phyloP scores from a whole-genome alignment of 164 flowering plant genomes.

The Vitis rupestris region DNA sequence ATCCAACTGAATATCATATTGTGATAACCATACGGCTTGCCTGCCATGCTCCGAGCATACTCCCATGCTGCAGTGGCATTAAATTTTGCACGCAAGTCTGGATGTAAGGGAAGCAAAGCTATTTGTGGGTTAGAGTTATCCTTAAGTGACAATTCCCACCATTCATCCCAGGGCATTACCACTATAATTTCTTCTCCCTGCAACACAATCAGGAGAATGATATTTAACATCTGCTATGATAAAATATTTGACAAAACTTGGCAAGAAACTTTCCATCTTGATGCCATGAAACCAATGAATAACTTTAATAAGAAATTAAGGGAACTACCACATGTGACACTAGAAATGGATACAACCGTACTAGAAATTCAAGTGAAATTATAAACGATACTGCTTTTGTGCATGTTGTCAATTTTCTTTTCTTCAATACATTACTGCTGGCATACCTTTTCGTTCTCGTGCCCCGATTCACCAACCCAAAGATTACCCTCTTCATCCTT shows the following conservation, averaged over 20 bases:
- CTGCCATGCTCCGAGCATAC: conserved; percentile 90
- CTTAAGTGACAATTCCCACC: conserved; percentile 90
- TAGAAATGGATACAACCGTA: too few species aligned
- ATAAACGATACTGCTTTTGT: neutral
- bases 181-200: conserved; percentile 99
- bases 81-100: conserved; percentile 77
- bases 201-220: conserved; percentile 13
- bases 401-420: neutral
- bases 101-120: conserved; percentile 92
- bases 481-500: conserved; percentile 90
- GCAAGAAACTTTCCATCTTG: too few species aligned
- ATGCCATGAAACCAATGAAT: neutral
- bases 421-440: neutral
- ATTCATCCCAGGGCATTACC: conserved; percentile 93
- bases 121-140: conserved; percentile 92
- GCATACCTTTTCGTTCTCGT: conserved; percentile 95
- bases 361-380: too few species aligned
- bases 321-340: too few species aligned
- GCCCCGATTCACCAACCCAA: conserved; percentile 99
- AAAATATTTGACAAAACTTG: neutral
- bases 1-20: conserved; percentile 99
- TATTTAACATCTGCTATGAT: neutral
- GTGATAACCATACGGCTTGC: conserved; percentile 98
- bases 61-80: conserved; percentile 94
- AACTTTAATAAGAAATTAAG: neutral